Base-by-base conservation (phyloP, 305 asterid species). In the Rubia peregrina region DNA sequence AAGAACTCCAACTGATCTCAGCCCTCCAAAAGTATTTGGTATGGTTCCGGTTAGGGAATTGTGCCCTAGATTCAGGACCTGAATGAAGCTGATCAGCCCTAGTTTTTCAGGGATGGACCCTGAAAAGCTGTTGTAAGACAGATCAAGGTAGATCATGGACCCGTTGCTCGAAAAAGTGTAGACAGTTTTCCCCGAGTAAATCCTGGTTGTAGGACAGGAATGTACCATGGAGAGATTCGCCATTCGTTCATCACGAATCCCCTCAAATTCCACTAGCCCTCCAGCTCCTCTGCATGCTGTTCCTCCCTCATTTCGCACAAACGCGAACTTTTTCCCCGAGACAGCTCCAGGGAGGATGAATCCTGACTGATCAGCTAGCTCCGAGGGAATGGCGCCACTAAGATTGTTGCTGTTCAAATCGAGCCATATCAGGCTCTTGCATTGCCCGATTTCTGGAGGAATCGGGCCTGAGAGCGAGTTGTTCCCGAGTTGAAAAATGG, bases 261-360 rank as follows among this genome's bases (percentile, higher is more conserved):
- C 97, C 69, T 88, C 89, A n/a, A 87, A 91, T 60, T 91, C 96
- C 5, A 91, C 93, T 11, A 91, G 80, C 56, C 97, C 97, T 0
- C 97, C 97, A 0, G 97, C 93, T 38, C 97, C 97, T 56, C 93
- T 80, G 43, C 97, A 91, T 57, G 84, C 78, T 1, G 95, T 88
- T 17, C 97, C 97, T 4, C 96, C 97, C 65, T 91, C 97, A 22
- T 91, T 91, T 73, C 97, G 81, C 67, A 91, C 95, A 56, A 91
- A 91, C 0, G 97, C 97, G 56, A 89, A 91, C 81, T 85, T 95
- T 71, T 88, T 89, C 7, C 96, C 97, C 0, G 93, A 85, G 36
- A 87, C 96, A 69, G 22, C 71, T 24, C 96, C 97, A 6, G 97
- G 96, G 17, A 75, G 80, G 42, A 91, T 65, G 38, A 77, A 79